Base-by-base conservation (phyloP, 2,329 filamentous ascomycete species). In the Chalaropsis ovoidea region DNA sequence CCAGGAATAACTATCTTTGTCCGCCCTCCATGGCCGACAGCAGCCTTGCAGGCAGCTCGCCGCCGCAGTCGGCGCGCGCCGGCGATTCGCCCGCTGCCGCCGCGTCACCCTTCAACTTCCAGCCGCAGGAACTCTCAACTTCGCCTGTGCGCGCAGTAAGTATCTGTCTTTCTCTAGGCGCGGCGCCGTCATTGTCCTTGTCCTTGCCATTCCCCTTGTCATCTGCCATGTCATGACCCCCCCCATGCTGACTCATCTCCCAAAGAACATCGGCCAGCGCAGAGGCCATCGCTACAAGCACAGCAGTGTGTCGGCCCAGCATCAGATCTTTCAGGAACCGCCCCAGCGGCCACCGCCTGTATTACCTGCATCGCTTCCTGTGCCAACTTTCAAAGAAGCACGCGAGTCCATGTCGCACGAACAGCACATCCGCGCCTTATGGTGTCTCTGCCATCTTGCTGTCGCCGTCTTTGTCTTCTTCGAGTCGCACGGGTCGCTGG, bases 241-340 rank as follows among this genome's bases (percentile, higher is more conserved):
- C 10, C 5, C 43, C 24, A 56, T 35, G 15, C 64, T 43, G 52
- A 67, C 41, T 24, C 31, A 63, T n/a, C 22, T 47, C 41, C 15
- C 3, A 43, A 74, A 95, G 87, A 93, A 90, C 71, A 85, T 96
- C 69, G 92, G 92, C 69, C 90, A 96, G 75, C 86, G 94, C 70
- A 87, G 93, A 68, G 94, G 94, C 69, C 94, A 99, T 78, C 91
- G 94, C 74, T 99, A 99, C 81, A 96, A 96, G 74, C 93, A 97
- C 78, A 95, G 89, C 74, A 95, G 90, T 74, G 88, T 99, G 66
- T 95, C 90, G 22, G 78, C 84, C 7, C 84, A 86, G 71, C 92
- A 97, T 74, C 92, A 96, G 75, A 95, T 97, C 75, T 96, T 97
- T 75, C 89, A 95, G 71, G 91, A 96, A 74, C 94, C 94, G 6